Evolutionary conservation across 192 early-diverging fungal species (phyloP).

Genomic region (Podochytrium sp.): DNA sequence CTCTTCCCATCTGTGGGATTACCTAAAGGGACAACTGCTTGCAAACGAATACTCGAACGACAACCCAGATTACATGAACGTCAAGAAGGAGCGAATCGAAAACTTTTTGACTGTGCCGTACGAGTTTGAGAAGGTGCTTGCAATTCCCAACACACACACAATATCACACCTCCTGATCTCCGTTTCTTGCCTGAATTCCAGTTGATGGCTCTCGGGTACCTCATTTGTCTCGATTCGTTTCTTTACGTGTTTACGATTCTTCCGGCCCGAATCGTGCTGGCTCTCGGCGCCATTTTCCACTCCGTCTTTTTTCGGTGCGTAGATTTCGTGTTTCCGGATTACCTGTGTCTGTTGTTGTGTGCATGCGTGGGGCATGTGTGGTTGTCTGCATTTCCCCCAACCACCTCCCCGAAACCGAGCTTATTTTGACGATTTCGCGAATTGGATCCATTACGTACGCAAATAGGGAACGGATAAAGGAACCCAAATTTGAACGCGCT

Average conservation of each 20-base stretch:
- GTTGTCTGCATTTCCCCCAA: no score
- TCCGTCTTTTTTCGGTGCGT: constrained; percentile 32
- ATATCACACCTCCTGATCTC: no score
- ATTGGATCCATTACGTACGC: no score
- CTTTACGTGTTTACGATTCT: constrained; percentile 94
- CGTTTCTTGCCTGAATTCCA: constrained; percentile 31
- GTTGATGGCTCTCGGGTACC: constrained; percentile 88
- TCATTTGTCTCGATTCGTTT: constrained; percentile 94
- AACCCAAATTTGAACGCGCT: no score
- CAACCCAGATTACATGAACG: neutral
- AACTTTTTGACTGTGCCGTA: constrained; percentile 88
- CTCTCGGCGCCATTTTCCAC: constrained; percentile 51
- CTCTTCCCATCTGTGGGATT: constrained; percentile 2
- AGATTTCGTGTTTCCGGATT: constrained; percentile 1
- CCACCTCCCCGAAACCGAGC: no score
- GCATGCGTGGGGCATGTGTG: no score
- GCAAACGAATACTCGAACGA: constrained; percentile 4
- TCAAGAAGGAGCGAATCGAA: constrained; percentile 79
- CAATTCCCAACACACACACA: no score
- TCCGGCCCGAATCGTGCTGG: constrained; percentile 81
- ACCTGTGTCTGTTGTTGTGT: no score
- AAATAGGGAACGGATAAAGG: no score
- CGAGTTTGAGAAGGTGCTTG: constrained; percentile 81
- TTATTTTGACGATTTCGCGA: no score
- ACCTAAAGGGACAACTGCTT: constrained; percentile 2